A percentile compares a stretch with the other conserved stretches of the same genome.
Evolutionary conservation across 2,329 filamentous ascomycete species (phyloP).

Genomic region (Sporothrix sp.): DNA sequence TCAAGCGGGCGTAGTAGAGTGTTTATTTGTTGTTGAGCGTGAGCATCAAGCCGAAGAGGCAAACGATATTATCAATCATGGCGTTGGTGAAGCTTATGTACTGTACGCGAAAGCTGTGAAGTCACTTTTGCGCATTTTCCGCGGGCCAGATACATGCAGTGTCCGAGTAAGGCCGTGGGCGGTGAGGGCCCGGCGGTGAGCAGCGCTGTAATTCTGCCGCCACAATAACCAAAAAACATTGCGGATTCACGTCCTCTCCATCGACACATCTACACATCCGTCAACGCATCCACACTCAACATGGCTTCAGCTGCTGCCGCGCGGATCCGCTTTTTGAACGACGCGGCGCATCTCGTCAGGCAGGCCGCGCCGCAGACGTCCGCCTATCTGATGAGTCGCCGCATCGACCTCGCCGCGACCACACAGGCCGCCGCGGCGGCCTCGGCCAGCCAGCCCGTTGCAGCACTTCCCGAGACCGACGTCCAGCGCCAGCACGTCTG

Average conservation of each 20-base stretch:
- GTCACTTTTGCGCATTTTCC: no score
- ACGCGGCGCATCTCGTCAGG: slow-evolving; percentile 50
- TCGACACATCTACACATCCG: neutral
- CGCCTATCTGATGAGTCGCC: slow-evolving; percentile 48
- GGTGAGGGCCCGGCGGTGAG: neutral
- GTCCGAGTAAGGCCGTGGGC: neutral
- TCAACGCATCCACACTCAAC: neutral
- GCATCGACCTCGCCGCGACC: slow-evolving; percentile 40
- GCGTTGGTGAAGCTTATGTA: no score
- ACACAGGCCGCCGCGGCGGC: neutral
- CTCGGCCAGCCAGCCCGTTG: slow-evolving; percentile 23
- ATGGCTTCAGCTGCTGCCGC: slow-evolving; percentile 11
- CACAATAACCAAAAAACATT: neutral
- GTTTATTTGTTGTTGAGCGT: no score
- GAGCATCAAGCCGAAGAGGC: no score
- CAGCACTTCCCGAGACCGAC: slow-evolving; percentile 27
- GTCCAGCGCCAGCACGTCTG: slow-evolving; percentile 47
- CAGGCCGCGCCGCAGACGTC: slow-evolving; percentile 45
- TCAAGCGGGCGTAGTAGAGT: slow-evolving; percentile 51
- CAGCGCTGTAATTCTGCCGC: slow-evolving; percentile 9
- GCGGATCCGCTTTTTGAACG: slow-evolving; percentile 39
- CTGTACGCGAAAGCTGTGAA: no score
- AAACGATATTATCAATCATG: no score
- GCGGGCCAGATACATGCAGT: no score
- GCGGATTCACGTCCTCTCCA: neutral